Evolutionary conservation across 176 grass and related monocot genomes (phyloP).

Genomic region (Triticum dicoccoides): DNA sequence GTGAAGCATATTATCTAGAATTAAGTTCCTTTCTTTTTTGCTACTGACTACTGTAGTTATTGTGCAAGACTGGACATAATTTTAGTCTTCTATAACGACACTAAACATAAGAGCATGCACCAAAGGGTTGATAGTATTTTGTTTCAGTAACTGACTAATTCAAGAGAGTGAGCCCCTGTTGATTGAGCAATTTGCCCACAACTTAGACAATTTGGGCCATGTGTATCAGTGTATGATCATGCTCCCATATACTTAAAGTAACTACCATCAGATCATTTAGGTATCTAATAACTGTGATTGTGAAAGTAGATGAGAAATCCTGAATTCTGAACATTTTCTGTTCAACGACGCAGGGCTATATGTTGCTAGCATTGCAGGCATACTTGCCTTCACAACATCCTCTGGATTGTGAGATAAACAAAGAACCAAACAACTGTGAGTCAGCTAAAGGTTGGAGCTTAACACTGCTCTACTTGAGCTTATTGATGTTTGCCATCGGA

Average conservation of each 20-base stretch:
- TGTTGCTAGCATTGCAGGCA: slow-evolving; percentile 51
- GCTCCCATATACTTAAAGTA: background rate
- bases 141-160: background rate
- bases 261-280: background rate
- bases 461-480: slow-evolving; percentile 30
- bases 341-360: slow-evolving; percentile 41
- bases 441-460: slow-evolving; percentile 28
- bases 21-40: background rate
- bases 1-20: background rate
- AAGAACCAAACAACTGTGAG: slow-evolving; percentile 37
- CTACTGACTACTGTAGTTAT: background rate
- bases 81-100: background rate
- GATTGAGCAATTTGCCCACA: background rate
- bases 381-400: slow-evolving; percentile 49
- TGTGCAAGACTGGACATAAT: background rate
- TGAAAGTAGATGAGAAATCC: background rate
- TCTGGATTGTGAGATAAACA: slow-evolving; percentile 39
- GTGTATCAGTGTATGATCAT: background rate
- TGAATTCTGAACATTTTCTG: background rate
- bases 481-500: slow-evolving; percentile 31
- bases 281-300: background rate
- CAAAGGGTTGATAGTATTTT: background rate
- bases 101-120: background rate
- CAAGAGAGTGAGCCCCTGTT: background rate
- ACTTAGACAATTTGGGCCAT: background rate